Base-by-base conservation (phyloP, 2,329 filamentous ascomycete genomes). In the Curvularia verruculosa region DNA sequence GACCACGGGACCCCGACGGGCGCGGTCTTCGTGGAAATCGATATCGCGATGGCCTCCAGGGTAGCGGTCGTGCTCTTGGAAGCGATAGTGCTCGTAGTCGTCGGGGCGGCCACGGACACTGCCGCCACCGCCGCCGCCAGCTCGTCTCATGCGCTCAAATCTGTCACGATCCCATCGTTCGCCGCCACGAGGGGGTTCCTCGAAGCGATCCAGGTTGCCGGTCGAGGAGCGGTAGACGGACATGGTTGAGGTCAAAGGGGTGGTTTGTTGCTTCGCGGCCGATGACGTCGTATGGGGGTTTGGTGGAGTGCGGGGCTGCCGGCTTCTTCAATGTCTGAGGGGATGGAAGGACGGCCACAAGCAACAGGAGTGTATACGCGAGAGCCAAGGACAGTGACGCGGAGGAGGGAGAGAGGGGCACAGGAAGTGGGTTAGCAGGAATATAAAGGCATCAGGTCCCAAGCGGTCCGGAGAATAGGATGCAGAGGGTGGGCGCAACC, bases 111-210 rank as follows among this genome's bases (percentile, higher is more conserved):
- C 61, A 37, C 78, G 65, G 18, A 52, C 41, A 49, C 52, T 49
- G 5, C 51, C 55, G 43, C 45, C 40, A 26, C 39, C 41, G 7
- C 48, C 52, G 9, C 59, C 48, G 18, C 69, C 56, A 15, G 50
- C 61, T 39, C 60, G 52, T 45, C 75, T 68, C 68, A 79, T 77
- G 57, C 79, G 77, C 70, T 83, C 81, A 60, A 83, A 82, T 57
- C 77, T 77, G 56, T 81, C 80, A 56, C 81, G 76, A 62, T 83
- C 81, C 81, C 81, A 83, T 65, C 81, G 75, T 62, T 81, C 66
- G 44, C 65, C 67, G 31, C 53, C 59, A 29, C 71, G 67, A 36
- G 77, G 75, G 15, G 70, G 65, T 15, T 68, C 62, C 26, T 81
- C 80, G 59, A 73, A 76, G 61, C 75, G 76, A 41, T 76, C 75